These are phyloP conservation scores for Saccharomyces pastorianus DNA, from an alignment of 1,139 yeast species.

Conservation along the genomic window DNA sequence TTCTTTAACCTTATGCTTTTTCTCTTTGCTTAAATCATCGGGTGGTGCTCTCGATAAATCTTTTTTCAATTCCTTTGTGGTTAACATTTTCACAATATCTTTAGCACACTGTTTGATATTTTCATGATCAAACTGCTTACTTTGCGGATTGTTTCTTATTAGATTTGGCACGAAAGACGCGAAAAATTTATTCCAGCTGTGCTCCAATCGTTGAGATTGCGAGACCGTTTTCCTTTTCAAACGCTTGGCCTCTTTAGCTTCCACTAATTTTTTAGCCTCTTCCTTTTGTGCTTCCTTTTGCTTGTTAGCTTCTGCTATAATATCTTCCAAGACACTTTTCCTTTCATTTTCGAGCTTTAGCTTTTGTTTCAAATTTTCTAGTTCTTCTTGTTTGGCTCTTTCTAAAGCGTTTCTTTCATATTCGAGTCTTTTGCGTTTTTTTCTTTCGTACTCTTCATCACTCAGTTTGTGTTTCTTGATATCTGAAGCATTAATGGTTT, in stretches of 20 bases:
- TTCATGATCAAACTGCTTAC: constrained; percentile 53
- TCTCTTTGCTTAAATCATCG: constrained; percentile 51
- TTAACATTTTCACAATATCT: constrained; percentile 59
- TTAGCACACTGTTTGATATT: constrained; percentile 69
- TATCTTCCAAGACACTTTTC: constrained; percentile 31
- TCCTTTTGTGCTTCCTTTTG: constrained; percentile 29
- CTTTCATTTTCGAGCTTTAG: constrained; percentile 22
- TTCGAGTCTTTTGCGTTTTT: constrained; percentile 17
- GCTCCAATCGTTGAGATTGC: constrained; percentile 27
- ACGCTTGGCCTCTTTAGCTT: constrained; percentile 19
- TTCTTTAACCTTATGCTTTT: constrained; percentile 57
- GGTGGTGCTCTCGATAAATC: constrained; percentile 42
- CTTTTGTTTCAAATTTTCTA: constrained; percentile 22
- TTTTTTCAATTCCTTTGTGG: constrained; percentile 53
- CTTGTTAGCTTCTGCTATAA: constrained; percentile 37
- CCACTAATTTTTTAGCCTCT: constrained; percentile 13
- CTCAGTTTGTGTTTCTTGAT: not conserved
- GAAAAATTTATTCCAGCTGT: constrained; percentile 53
- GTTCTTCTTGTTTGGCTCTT: constrained; percentile 26
- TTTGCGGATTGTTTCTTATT: constrained; percentile 55
- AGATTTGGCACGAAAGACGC: constrained; percentile 77
- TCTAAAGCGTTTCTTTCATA: constrained; percentile 22
- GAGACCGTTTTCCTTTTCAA: constrained; percentile 16
- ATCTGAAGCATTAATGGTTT: not conserved
- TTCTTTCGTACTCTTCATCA: constrained; percentile 20